Conservation (phyloP, 768 basidiomycete species). For the Termitomyces sp. region DNA sequence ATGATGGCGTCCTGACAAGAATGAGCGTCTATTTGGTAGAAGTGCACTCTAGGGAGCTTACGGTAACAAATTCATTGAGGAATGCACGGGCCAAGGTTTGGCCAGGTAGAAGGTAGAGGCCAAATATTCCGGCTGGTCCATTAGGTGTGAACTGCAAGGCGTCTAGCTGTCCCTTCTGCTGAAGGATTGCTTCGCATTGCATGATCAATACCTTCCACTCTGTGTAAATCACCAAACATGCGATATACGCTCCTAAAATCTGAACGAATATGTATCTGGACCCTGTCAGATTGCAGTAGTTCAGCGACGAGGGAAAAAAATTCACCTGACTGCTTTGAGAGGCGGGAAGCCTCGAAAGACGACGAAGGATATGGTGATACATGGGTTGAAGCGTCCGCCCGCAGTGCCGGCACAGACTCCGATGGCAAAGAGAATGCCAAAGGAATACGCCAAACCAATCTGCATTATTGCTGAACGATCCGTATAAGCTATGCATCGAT, state of each 20-base stretch:
- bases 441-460: slow-evolving; percentile 51
- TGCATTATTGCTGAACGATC: slow-evolving; percentile 42
- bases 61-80: slow-evolving; percentile 52
- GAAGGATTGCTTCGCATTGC: slow-evolving; percentile 25
- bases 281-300: not conserved
- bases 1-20: no score
- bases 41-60: no score
- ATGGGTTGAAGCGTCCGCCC: slow-evolving; percentile 63
- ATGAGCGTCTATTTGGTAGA: no score
- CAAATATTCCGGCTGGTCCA: slow-evolving; percentile 48
- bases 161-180: slow-evolving; percentile 17
- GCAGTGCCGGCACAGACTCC: slow-evolving; percentile 46
- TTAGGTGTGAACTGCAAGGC: slow-evolving; percentile 29
- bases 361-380: slow-evolving; percentile 47
- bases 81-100: slow-evolving; percentile 39
- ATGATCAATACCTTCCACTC: slow-evolving; percentile 53
- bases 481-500: not conserved
- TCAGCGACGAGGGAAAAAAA: not conserved
- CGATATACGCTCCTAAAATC: slow-evolving; percentile 59
- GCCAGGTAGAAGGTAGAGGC: slow-evolving; percentile 39
- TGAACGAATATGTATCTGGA: slow-evolving; percentile 61
- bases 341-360: slow-evolving; percentile 54
- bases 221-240: slow-evolving; percentile 51
- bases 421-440: slow-evolving; percentile 57
- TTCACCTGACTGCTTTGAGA: slow-evolving; percentile 44